Evolutionary conservation across 176 grass and related monocot genomes (phyloP).

Genomic region (Juncus inflexus): DNA sequence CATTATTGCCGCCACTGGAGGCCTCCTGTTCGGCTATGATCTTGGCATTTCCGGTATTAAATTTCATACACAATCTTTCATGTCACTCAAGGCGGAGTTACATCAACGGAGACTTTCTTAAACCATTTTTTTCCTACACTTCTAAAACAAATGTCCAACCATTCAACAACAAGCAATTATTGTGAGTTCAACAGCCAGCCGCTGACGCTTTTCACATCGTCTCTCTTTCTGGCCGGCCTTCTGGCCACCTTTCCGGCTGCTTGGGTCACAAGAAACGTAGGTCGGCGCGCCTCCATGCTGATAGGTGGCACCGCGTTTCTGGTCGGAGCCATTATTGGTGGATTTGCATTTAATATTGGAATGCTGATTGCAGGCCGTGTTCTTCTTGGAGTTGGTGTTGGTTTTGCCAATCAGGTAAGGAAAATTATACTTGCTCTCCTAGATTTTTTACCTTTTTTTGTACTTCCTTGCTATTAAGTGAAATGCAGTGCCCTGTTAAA

Average conservation of each 20-base stretch:
- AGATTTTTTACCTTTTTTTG: too few relatives aligned
- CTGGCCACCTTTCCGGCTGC: slow-evolving; percentile 50
- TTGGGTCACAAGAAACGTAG: slow-evolving; percentile 30
- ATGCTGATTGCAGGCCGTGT: slow-evolving; percentile 53
- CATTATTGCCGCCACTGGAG: slow-evolving; percentile 63
- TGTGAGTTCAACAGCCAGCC: slow-evolving; percentile 93
- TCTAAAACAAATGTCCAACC: slow-evolving; percentile 42
- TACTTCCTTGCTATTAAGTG: too few relatives aligned
- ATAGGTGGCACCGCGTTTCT: slow-evolving; percentile 53
- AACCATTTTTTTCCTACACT: slow-evolving; percentile 65
- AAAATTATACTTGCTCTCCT: not conserved
- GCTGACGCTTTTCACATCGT: slow-evolving; percentile 68
- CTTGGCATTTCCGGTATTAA: slow-evolving; percentile 49
- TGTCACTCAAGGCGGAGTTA: slow-evolving; percentile 41
- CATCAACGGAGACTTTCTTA: slow-evolving; percentile 67
- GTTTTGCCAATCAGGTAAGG: slow-evolving; percentile 47
- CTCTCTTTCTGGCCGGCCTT: slow-evolving; percentile 61
- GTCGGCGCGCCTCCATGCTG: slow-evolving; percentile 43
- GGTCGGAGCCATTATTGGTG: slow-evolving; percentile 33
- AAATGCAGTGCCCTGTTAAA: too few relatives aligned
- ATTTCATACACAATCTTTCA: not conserved
- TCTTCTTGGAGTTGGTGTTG: slow-evolving; percentile 59
- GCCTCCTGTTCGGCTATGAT: slow-evolving; percentile 73
- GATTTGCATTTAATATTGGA: slow-evolving; percentile 34
- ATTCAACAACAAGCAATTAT: slow-evolving; percentile 56